phyloP scores from a whole-genome alignment of 1,284 basidiomycete species.

The Ustilago trichophora region DNA sequence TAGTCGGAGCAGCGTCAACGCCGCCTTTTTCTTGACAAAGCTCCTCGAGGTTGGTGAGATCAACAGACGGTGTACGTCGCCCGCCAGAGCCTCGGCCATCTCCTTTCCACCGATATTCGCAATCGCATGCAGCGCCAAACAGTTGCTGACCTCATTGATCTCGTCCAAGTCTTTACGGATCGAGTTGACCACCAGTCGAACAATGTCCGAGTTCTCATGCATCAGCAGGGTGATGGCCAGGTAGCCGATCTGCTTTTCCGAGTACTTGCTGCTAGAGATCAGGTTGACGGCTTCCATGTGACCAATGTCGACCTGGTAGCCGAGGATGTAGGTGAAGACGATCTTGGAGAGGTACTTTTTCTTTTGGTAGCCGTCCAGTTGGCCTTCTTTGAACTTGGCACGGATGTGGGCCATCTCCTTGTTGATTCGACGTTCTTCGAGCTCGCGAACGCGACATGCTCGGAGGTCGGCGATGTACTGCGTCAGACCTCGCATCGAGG shows the following conservation, averaged over 20 bases:
- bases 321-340: constrained; percentile 97
- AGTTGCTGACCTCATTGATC: constrained; percentile 93
- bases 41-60: constrained; percentile 94
- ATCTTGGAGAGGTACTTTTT: constrained; percentile 94
- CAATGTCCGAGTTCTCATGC: constrained; percentile 97
- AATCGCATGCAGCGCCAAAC: constrained; percentile 95
- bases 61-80: constrained; percentile 90
- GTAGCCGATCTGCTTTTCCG: constrained; percentile 99
- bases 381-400: constrained; percentile 98
- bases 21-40: constrained; percentile 99
- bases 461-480: constrained; percentile 99
- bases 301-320: constrained; percentile 97
- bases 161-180: constrained; percentile 97
- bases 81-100: constrained; percentile 94
- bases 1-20: constrained; percentile 86
- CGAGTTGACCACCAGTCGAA: constrained; percentile 94
- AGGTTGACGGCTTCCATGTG: constrained; percentile 99
- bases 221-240: constrained; percentile 94
- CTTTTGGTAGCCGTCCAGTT: constrained; percentile 97
- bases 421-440: constrained; percentile 95
- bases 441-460: constrained; percentile 72
- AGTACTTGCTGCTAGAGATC: constrained; percentile 93
- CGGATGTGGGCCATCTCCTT: constrained; percentile 99
- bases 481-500: constrained; percentile 57
- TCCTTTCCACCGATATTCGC: constrained; percentile 97